These are phyloP conservation scores for Heterobasidion annosum DNA, from an alignment of 1,284 basidiomycete species.

Conservation along the genomic window DNA sequence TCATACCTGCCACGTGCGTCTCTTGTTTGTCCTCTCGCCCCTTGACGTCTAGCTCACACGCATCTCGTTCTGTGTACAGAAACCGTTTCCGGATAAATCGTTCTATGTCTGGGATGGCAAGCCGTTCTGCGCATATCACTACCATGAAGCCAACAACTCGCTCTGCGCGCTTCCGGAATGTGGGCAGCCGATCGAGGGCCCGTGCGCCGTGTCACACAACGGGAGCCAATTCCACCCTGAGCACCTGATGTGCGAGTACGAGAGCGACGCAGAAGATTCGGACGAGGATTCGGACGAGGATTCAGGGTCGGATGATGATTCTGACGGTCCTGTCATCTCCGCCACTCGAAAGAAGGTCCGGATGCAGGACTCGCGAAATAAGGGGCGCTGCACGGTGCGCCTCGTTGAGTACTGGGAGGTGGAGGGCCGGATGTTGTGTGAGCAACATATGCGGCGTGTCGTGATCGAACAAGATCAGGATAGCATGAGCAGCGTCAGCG, in stretches of 20 bases:
- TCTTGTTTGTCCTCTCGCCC: constrained; percentile 27
- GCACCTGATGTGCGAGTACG: constrained; percentile 67
- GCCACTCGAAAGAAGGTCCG: no score
- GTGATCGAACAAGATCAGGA: constrained; percentile 2
- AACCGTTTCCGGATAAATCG: constrained; percentile 80
- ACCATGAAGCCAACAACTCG: constrained; percentile 83
- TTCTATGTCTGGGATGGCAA: constrained; percentile 86
- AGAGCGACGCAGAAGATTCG: constrained; percentile 25
- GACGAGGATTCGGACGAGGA: constrained; percentile 1
- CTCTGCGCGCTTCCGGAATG: constrained; percentile 74
- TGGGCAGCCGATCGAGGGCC: constrained; percentile 82
- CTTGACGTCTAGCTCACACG: constrained; percentile 3
- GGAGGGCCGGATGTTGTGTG: constrained; percentile 74
- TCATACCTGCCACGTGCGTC: constrained; percentile 48
- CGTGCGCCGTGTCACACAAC: constrained; percentile 75
- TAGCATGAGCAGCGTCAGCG: constrained; percentile 23
- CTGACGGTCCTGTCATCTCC: neutral
- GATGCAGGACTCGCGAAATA: neutral
- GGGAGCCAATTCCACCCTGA: constrained; percentile 80
- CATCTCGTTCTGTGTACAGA: constrained; percentile 27
- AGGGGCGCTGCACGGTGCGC: constrained; percentile 39
- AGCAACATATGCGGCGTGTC: constrained; percentile 50
- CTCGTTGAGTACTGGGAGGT: constrained; percentile 83
- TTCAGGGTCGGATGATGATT: neutral
- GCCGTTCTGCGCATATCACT: constrained; percentile 84